Conservation (phyloP, 225 moss, liverwort and hornwort species). For the Pseudoscleropodium purum region DNA sequence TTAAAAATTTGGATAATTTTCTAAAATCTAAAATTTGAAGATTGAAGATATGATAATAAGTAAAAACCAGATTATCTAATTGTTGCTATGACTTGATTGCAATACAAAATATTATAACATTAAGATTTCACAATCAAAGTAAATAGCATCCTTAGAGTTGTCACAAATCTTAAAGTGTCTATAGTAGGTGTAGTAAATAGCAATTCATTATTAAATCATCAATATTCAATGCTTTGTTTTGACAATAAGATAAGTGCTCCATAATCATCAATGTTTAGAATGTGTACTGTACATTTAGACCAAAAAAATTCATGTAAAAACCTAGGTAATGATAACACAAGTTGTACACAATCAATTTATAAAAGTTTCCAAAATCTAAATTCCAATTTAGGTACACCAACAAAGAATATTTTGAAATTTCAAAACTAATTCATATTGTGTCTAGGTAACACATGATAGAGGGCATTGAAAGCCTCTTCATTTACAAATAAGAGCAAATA, state of each 20-base stretch:
- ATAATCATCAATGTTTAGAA: background rate
- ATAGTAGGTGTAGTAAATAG: background rate
- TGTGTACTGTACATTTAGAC: no score
- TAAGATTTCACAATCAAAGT: background rate
- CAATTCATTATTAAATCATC: no score
- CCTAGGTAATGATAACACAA: background rate
- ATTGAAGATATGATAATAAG: accelerated
- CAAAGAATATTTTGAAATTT: background rate
- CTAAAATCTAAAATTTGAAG: accelerated
- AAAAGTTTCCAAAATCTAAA: accelerated
- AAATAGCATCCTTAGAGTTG: background rate
- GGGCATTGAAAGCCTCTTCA: background rate
- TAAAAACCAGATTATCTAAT: background rate
- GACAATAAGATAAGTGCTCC: no score
- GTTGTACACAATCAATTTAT: background rate
- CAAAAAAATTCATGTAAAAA: background rate
- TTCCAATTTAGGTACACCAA: background rate
- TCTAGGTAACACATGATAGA: background rate
- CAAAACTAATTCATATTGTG: no score
- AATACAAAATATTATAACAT: background rate
- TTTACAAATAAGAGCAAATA: background rate
- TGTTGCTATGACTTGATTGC: background rate
- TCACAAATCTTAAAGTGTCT: background rate
- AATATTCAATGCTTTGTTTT: background rate
- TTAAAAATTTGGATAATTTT: background rate